A percentile compares a stretch with the other conserved stretches of the same genome.
phyloP scores from a whole-genome alignment of 148 eudicot species.

The Spergularia bocconei region DNA sequence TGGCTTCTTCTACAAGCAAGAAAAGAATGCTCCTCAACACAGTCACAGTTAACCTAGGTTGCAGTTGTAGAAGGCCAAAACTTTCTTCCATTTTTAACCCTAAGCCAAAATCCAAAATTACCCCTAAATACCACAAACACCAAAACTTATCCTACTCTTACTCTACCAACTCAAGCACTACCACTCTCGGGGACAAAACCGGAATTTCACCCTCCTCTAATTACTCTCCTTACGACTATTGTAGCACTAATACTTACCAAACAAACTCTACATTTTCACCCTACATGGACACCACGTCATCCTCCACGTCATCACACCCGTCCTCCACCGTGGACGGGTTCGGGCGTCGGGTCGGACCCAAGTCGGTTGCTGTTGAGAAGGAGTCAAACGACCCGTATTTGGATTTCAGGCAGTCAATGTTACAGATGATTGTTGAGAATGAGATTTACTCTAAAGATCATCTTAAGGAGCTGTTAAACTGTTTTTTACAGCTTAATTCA shows the following conservation, averaged over 20 bases:
- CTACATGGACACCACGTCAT: slow-evolving; percentile 24
- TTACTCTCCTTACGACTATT: not conserved
- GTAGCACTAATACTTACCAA: slow-evolving; percentile 5
- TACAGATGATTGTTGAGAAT: slow-evolving; percentile 89
- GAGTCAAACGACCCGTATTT: slow-evolving; percentile 87
- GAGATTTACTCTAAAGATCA: slow-evolving; percentile 73
- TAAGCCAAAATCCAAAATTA: slow-evolving; percentile 31
- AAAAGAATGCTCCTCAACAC: slow-evolving; percentile 33
- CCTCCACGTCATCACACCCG: slow-evolving; percentile 32
- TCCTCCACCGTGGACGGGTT: slow-evolving; percentile 38
- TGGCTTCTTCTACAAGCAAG: slow-evolving; percentile 31
- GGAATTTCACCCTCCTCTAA: slow-evolving; percentile 18
- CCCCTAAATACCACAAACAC: slow-evolving; percentile 28
- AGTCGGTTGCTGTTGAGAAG: slow-evolving; percentile 85
- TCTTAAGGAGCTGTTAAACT: slow-evolving; percentile 67
- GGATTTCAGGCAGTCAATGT: slow-evolving; percentile 83
- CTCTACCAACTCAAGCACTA: slow-evolving; percentile 24
- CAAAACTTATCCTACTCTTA: slow-evolving; percentile 19
- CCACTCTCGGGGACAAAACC: slow-evolving; percentile 20
- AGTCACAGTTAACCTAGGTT: slow-evolving; percentile 43
- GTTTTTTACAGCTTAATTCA: slow-evolving; percentile 83
- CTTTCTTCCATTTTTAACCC: slow-evolving; percentile 48
- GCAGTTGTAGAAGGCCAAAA: slow-evolving; percentile 44
- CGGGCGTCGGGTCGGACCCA: slow-evolving; percentile 48
- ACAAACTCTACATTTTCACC: slow-evolving; percentile 10